Conservation (phyloP, 2,329 filamentous ascomycete genomes). For the Fusarium algeriense region DNA sequence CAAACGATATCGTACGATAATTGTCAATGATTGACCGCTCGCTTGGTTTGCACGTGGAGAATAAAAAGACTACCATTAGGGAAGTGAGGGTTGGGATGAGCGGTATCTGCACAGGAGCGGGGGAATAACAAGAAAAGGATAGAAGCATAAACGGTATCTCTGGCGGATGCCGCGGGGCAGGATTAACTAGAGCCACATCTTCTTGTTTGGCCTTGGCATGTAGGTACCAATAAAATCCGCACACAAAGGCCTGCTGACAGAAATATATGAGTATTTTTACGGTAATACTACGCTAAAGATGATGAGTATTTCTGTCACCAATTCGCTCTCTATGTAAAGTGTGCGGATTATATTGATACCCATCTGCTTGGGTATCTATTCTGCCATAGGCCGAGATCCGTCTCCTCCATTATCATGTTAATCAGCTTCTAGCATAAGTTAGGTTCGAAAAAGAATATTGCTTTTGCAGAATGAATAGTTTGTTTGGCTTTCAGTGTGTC, state of each 20-base stretch:
- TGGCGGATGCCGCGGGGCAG: background rate
- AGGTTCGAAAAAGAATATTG: background rate
- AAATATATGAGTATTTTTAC: too few relatives aligned
- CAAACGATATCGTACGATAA: slow-evolving; percentile 29
- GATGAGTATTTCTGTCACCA: too few relatives aligned
- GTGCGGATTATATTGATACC: too few relatives aligned
- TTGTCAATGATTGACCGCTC: slow-evolving; percentile 13
- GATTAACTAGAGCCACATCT: background rate
- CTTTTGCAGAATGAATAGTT: background rate
- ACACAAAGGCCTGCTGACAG: too few relatives aligned
- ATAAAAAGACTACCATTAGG: slow-evolving; percentile 5
- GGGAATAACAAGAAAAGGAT: slow-evolving; percentile 10
- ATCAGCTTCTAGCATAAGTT: background rate
- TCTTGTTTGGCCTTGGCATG: background rate
- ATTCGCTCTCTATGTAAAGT: too few relatives aligned
- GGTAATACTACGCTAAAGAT: too few relatives aligned
- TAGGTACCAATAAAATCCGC: too few relatives aligned
- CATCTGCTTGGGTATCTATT: too few relatives aligned
- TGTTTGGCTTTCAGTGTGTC: background rate
- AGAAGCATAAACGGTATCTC: slow-evolving; percentile 3
- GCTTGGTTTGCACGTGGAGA: slow-evolving; percentile 26
- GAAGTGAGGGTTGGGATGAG: slow-evolving; percentile 29
- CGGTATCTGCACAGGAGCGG: background rate
- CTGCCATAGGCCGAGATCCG: background rate
- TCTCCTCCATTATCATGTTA: background rate